phyloP scores from a whole-genome alignment of 2,329 filamentous ascomycete genomes.

The Thermothelomyces thermophilus region DNA sequence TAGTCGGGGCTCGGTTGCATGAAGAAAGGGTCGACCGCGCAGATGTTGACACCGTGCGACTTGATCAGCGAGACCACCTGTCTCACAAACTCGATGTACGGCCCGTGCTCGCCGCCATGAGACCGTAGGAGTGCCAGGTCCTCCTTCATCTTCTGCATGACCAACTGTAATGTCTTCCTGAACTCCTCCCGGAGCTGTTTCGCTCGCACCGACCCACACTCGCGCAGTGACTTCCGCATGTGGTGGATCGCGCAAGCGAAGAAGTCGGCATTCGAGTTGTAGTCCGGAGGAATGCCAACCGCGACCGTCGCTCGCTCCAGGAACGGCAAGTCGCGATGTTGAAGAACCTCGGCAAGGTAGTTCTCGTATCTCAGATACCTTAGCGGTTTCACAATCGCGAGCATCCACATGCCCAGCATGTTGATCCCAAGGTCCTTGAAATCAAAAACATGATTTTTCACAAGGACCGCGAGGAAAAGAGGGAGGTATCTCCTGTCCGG shows the following conservation, averaged over 20 bases:
- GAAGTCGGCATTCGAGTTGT: constrained; percentile 41
- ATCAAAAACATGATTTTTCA: constrained; percentile 41
- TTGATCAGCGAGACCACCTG: constrained; percentile 48
- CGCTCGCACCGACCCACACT: constrained; percentile 31
- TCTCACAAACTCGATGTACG: constrained; percentile 47
- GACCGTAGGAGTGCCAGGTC: constrained; percentile 38
- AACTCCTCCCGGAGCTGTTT: constrained; percentile 36
- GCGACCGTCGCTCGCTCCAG: constrained; percentile 36
- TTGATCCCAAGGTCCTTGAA: constrained; percentile 42
- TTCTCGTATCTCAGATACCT: constrained; percentile 43
- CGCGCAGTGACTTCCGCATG: constrained; percentile 45
- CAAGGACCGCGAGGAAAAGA: constrained; percentile 46
- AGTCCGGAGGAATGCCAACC: constrained; percentile 37
- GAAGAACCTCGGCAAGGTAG: constrained; percentile 42
- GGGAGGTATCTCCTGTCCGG: constrained; percentile 40
- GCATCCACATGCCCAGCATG: constrained; percentile 46
- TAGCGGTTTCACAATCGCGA: constrained; percentile 45
- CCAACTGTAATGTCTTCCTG: constrained; percentile 37
- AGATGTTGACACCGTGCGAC: constrained; percentile 48
- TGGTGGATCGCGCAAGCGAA: constrained; percentile 44
- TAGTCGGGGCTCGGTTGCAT: constrained; percentile 51
- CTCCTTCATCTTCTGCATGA: constrained; percentile 49
- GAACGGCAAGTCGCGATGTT: constrained; percentile 37
- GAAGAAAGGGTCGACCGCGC: constrained; percentile 49
- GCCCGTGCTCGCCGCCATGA: constrained; percentile 36